Percentiles rank a stretch among this genome's conserved stretches.
phyloP scores from a whole-genome alignment of 2,329 filamentous ascomycete genomes.

The Fusarium cyanostomum region DNA sequence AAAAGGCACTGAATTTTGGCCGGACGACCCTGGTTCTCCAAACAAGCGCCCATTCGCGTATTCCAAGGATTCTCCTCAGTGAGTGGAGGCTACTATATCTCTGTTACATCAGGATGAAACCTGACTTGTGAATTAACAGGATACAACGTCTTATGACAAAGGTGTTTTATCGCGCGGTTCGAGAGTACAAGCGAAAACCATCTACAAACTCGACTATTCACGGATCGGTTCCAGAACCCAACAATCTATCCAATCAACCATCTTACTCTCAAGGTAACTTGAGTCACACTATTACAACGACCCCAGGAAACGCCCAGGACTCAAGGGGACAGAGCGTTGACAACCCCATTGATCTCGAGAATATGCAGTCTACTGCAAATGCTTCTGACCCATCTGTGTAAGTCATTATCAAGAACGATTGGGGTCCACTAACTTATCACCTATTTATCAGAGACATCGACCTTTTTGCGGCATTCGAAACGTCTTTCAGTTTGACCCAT shows the following conservation, averaged over 20 bases:
- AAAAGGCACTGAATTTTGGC: conserved; percentile 34
- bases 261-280: background rate
- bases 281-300: background rate
- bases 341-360: conserved; percentile 20
- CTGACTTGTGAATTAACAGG: background rate
- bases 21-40: background rate
- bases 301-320: background rate
- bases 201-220: accelerated
- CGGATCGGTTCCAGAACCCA: background rate
- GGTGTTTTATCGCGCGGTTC: conserved; percentile 19
- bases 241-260: background rate
- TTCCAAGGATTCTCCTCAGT: conserved; percentile 17
- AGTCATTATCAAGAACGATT: background rate
- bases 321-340: background rate
- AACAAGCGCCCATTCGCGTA: conserved; percentile 16
- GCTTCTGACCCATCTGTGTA: background rate
- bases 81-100: background rate
- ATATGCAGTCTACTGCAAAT: background rate
- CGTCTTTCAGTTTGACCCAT: background rate
- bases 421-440: background rate
- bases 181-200: conserved; percentile 13
- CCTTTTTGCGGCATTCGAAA: background rate
- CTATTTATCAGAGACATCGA: background rate
- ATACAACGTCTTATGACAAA: conserved; percentile 22
- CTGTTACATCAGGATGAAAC: background rate